Base-by-base conservation (phyloP, 805 yeast species). In the Saccharomycopsis capsularis region DNA sequence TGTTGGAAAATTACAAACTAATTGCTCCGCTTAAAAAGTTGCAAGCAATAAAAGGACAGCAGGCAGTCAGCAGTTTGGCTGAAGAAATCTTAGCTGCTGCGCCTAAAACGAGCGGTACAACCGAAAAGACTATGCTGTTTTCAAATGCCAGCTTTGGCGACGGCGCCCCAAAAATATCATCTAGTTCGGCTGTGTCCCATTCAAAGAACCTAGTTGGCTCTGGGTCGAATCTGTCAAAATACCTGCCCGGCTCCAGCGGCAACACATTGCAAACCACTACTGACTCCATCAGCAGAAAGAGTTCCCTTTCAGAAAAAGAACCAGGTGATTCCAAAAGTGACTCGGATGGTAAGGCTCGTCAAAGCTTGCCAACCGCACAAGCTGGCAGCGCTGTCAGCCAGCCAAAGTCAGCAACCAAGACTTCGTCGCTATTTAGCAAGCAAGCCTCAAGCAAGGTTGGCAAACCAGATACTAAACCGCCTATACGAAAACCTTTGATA, bases 1-100 rank as follows among this genome's bases (percentile, higher is more conserved):
- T 46, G 5, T 43, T 52, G 18, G 53, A 52, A 32, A 40, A 41
- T 21, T 49, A 50, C 30, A 52, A 52, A 23, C 40, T 52, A 21
- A 40, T 46, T 13, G 40, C 48, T 16, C 51, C 50, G 23, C 39
- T 52, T 37, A 44, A 52, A 11, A 49, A 49, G 27, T 30, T 49
- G 18, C 40, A 22, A 22, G 18, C 23, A 16, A 30, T 44, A 21
- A 48, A 51, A 40, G 40, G 40, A 35, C 53, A 50, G 21, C 23
- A 34, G 16, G 50, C 37, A n/a, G 25, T 50, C 11, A 30, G 19
- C 4, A 21, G 4, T 22, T 19, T 42, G 7, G 35, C 41, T 11
- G 43, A 35, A n/a, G 46, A 39, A 25, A 30, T 47, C 13, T 44
- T 48, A 21, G 35, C 24, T 18, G 30, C 45, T 5, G 41, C 19